These are phyloP conservation scores for Penicillium coffeae DNA, from an alignment of 495 filamentous ascomycete species.

Conservation along the genomic window DNA sequence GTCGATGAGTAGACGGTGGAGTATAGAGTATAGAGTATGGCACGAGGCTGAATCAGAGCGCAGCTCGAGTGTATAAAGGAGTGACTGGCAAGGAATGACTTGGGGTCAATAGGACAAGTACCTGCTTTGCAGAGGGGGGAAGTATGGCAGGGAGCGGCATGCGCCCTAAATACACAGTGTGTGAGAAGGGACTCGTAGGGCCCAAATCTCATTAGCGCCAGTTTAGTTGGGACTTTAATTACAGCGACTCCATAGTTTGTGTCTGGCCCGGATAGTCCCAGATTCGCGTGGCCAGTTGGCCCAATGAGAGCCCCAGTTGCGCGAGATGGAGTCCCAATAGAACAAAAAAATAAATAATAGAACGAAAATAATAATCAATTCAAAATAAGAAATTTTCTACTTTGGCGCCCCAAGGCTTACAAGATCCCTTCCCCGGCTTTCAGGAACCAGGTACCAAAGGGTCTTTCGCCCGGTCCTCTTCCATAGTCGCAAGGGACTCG, in stretches of 20 bases:
- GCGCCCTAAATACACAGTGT: conserved; percentile 16
- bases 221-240: not conserved
- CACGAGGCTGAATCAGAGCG: conserved; percentile 14
- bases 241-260: not conserved
- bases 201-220: not conserved
- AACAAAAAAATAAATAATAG: not conserved
- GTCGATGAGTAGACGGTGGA: not conserved
- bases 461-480: not conserved
- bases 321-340: too few relatives aligned
- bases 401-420: not conserved
- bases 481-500: not conserved
- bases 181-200: not conserved
- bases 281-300: not conserved
- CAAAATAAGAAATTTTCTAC: not conserved
- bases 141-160: conserved; percentile 22
- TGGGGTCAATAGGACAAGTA: conserved; percentile 13
- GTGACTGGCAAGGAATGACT: conserved; percentile 24
- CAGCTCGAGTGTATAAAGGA: conserved; percentile 26
- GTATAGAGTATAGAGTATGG: not conserved
- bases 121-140: conserved; percentile 2
- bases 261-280: not conserved
- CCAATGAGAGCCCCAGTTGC: not conserved
- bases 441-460: not conserved
- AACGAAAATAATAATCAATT: not conserved
- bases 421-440: not conserved